Base-by-base conservation (phyloP, 805 yeast genomes). In the Kodamaea hsintzibuensis region DNA sequence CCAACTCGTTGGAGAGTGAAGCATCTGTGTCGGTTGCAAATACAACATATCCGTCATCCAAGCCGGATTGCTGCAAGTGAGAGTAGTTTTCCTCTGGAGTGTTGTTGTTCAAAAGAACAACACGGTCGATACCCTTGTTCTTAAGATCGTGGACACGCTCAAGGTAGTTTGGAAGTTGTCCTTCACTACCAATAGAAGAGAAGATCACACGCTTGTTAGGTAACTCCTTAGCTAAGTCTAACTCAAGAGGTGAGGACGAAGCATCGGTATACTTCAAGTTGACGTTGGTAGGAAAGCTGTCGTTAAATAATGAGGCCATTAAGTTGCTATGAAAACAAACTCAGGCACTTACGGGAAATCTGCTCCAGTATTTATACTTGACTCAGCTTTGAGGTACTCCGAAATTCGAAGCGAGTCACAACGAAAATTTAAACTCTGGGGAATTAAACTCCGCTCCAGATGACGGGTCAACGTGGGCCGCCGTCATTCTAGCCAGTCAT, bases 181-280 rank as follows among this genome's bases (percentile, higher is more conserved):
- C 40, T 16, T 51, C 55, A 33, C 55, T 50, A 3, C 58, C 60
- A 30, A 47, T 49, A 17, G 61, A 55, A 16, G 60, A 47, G 35
- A 58, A 44, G 12, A 58, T 46, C 35, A 58, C 54, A 9, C 53
- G 52, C 45, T 54, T 56, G 57, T 50, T 49, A 19, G 61, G 50
- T 58, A 64, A 60, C 40, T 55, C 56, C 52, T 64, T 65, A 2
- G 66, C 60, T 45, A 77, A 65, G 52, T 77, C 77, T 37, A 72
- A 68, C 10, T 58, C 64, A 18, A 60, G 56, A 53, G 58, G 61
- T 13, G 49, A 37, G n/a, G 27, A 12, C 33, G 37, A 16, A n/a
- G 50, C 43, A 30, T 51, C 50, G 40, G 50, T 51, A 42, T 51
- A 51, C 27, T 38, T 51, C 18, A 51, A 47, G 30, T 48, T 25